Percentiles rank a stretch among this genome's conserved stretches.
Evolutionary conservation across 805 yeast species (phyloP).

Genomic region (Candida xiaguanensis): DNA sequence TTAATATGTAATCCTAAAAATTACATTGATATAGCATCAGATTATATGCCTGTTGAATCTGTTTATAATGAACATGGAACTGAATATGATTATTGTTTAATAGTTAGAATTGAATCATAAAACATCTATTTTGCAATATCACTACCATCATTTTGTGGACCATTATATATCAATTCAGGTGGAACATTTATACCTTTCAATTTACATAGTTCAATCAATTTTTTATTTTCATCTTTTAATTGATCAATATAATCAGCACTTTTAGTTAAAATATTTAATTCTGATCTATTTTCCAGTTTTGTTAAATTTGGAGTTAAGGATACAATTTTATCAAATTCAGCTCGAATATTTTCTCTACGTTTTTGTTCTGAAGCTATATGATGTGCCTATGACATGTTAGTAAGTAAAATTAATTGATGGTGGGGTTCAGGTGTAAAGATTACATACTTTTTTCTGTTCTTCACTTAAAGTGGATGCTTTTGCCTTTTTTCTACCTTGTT

Average conservation of each 20-base stretch:
- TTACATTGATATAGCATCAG: slow-evolving; percentile 7
- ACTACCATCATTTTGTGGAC: slow-evolving; percentile 20
- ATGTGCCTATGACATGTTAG: slow-evolving; percentile 47
- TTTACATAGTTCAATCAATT: slow-evolving; percentile 40
- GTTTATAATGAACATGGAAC: slow-evolving; percentile 12
- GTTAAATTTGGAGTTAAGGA: slow-evolving; percentile 69
- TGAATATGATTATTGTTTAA: slow-evolving; percentile 13
- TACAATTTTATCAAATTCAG: slow-evolving; percentile 75
- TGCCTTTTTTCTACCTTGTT: slow-evolving; percentile 14
- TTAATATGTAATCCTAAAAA: slow-evolving; percentile 2
- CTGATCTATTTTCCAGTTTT: slow-evolving; percentile 74
- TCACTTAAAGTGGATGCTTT: slow-evolving; percentile 30
- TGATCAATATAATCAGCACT: slow-evolving; percentile 52
- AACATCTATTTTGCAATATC: slow-evolving; percentile 10
- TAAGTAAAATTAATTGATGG: slow-evolving; percentile 4
- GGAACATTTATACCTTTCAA: slow-evolving; percentile 42
- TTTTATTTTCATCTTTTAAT: slow-evolving; percentile 47
- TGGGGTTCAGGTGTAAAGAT: neutral
- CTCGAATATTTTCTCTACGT: slow-evolving; percentile 78
- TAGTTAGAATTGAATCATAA: slow-evolving; percentile 15
- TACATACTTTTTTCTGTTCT: slow-evolving; percentile 33
- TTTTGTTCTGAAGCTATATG: slow-evolving; percentile 86
- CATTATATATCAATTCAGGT: slow-evolving; percentile 29
- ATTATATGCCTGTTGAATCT: slow-evolving; percentile 15
- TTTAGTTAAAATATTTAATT: slow-evolving; percentile 67